phyloP scores from a whole-genome alignment of 139 green algal species.

The Chloropicon primus region DNA sequence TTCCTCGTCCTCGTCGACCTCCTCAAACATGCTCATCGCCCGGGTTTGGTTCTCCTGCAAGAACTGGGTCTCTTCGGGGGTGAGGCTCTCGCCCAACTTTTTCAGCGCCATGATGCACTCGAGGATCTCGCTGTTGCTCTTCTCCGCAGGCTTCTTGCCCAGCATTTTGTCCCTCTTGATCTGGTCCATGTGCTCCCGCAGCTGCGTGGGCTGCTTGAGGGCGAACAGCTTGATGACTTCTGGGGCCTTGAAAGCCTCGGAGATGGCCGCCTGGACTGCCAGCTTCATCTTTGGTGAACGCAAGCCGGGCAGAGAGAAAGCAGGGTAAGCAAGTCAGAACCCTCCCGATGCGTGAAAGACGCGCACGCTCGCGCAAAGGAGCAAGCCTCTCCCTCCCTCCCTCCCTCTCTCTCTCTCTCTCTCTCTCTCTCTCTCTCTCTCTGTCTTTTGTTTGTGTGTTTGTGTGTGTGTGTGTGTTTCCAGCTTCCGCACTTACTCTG shows the following conservation, averaged over 20 bases:
- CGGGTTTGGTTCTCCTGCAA: neutral
- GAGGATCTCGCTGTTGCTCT: neutral
- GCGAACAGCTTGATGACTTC: neutral
- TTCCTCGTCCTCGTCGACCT: neutral
- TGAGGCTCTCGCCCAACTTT: neutral
- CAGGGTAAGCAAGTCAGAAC: neutral
- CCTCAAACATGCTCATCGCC: neutral
- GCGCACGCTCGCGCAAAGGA: too few relatives aligned
- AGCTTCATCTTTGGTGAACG: neutral
- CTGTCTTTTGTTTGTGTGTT: too few relatives aligned
- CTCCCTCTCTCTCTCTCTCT: too few relatives aligned
- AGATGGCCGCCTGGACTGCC: neutral
- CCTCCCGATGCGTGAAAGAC: too few relatives aligned
- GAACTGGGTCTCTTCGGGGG: neutral
- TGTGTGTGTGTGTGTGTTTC: too few relatives aligned
- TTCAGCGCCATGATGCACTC: neutral
- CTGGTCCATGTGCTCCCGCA: neutral
- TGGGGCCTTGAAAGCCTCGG: neutral
- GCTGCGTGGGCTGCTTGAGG: neutral
- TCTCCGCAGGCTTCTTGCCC: neutral
- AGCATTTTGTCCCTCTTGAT: neutral
- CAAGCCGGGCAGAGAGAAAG: neutral
- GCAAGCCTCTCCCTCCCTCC: too few relatives aligned
- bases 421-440: too few relatives aligned
- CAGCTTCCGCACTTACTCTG: neutral